These are phyloP conservation scores for Leccinum pseudoinsigne DNA, from an alignment of 1,284 basidiomycete genomes.

Conservation along the genomic window DNA sequence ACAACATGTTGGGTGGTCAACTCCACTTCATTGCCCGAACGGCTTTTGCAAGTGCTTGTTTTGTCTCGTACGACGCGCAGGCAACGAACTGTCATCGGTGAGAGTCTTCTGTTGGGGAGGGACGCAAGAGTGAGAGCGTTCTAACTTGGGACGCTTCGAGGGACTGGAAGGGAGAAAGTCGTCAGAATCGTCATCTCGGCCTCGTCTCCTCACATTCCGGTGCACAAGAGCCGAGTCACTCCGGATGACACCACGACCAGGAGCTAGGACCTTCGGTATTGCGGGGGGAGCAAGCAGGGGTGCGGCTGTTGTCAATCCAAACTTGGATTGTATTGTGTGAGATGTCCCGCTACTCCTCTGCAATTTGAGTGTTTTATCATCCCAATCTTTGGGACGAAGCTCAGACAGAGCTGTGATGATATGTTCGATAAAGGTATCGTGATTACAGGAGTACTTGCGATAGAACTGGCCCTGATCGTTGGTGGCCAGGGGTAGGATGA, in stretches of 20 bases:
- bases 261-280: not conserved
- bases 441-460: not conserved
- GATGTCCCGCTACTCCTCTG: not conserved
- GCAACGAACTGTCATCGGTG: not conserved
- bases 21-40: not conserved
- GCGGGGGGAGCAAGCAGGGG: not conserved
- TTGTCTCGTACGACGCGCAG: not conserved
- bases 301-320: not conserved
- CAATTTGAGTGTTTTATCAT: not conserved
- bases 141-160: not conserved
- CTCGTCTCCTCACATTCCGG: not conserved
- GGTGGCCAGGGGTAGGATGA: not conserved
- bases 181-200: not conserved
- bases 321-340: not conserved
- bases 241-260: not conserved
- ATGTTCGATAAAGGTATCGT: not conserved
- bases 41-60: not conserved
- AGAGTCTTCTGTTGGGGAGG: not conserved
- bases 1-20: not conserved
- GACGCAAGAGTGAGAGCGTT: not conserved
- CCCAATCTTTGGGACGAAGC: not conserved
- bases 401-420: not conserved
- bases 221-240: not conserved
- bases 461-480: not conserved
- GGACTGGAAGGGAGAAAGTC: not conserved